These are phyloP conservation scores for sweet orange (Citrus sinensis) DNA, from an alignment of 345 rosid genomes.

Conservation along the genomic window DVS_A1.0 CM039164.1:5983001-5983500, in stretches of 20 bases:
- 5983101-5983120: conserved; percentile 6
- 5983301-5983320: conserved; percentile 24
- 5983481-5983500: conserved; percentile 7
- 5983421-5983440: too few relatives aligned
- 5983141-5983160: neutral
- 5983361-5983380: too few relatives aligned
- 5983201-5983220: conserved; percentile 14
- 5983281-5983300: neutral
- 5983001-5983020: conserved; percentile 20
- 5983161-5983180: conserved; percentile 3
- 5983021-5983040: conserved; percentile 40
- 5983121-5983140: neutral
- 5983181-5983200: conserved; percentile 11
- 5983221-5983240: neutral
- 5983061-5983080: conserved; percentile 18
- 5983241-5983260: too few relatives aligned
- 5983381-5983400: too few relatives aligned
- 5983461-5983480: conserved; percentile 9
- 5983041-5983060: conserved; percentile 37
- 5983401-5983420: too few relatives aligned
- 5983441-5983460: too few relatives aligned
- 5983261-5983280: neutral
- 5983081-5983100: neutral
- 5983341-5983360: too few relatives aligned
- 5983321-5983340: neutral